Evolutionary conservation across 2,329 filamentous ascomycete genomes (phyloP).

Genomic region (Aspergillus calidoustus): DNA sequence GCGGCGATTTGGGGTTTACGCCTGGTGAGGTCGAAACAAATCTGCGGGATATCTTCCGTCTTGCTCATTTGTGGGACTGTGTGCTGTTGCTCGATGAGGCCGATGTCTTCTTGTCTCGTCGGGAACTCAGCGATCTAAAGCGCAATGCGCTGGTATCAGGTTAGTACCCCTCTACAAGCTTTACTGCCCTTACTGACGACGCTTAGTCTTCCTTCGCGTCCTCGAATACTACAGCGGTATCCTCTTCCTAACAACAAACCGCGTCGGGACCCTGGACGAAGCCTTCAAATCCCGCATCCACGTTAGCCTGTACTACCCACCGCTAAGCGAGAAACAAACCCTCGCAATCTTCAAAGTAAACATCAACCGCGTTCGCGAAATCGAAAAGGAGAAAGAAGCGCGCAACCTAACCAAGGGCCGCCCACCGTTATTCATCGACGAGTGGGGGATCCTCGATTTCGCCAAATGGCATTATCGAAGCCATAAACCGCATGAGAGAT

Average conservation of each 20-base stretch:
- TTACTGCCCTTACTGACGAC: too few relatives aligned
- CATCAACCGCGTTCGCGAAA: background rate
- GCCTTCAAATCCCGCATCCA: background rate
- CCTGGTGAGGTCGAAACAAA: background rate
- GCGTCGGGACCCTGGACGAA: background rate
- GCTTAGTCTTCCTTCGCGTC: background rate
- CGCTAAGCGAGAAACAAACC: background rate
- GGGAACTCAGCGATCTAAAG: background rate
- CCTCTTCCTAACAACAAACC: background rate
- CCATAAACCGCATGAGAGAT: background rate
- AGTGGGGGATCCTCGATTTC: background rate
- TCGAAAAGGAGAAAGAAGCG: background rate
- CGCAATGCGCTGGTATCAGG: background rate
- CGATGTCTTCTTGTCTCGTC: background rate
- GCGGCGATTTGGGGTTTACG: background rate
- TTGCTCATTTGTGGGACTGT: background rate
- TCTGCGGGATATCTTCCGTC: background rate
- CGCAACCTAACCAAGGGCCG: background rate
- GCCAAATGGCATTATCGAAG: background rate
- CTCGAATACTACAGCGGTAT: background rate
- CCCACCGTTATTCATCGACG: background rate
- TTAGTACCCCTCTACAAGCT: background rate
- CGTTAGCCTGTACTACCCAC: background rate
- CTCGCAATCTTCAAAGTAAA: background rate
- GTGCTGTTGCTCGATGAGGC: background rate